Percentiles rank a stretch among this genome's conserved stretches.
Evolutionary conservation across 176 grass and related monocot species (phyloP).

Genomic region (Canna indica): DNA sequence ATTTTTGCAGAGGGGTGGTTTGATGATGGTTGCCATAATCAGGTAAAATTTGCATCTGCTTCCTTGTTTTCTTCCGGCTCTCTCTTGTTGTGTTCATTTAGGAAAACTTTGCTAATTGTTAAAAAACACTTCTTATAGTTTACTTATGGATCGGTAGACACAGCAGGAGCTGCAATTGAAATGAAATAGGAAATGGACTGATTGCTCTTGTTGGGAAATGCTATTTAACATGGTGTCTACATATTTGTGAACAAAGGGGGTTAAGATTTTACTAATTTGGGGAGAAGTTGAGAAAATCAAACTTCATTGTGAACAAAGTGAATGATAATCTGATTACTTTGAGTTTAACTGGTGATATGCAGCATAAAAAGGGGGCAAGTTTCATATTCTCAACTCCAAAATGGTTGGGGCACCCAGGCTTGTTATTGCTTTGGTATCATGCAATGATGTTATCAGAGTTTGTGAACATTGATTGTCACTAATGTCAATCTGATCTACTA

Average conservation of each 20-base stretch:
- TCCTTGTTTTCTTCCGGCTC: not conserved
- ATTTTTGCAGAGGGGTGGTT: slow-evolving; percentile 83
- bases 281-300: not conserved
- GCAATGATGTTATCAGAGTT: not conserved
- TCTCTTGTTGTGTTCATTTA: not conserved
- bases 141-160: too few species aligned
- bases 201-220: too few species aligned
- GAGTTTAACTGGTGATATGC: not conserved
- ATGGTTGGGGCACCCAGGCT: not conserved
- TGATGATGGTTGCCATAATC: slow-evolving; percentile 45
- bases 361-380: not conserved
- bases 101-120: not conserved
- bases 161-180: not conserved
- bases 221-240: too few species aligned
- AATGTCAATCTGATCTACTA: too few species aligned
- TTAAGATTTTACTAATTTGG: too few species aligned
- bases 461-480: not conserved
- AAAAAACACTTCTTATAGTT: too few species aligned
- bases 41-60: slow-evolving; percentile 31
- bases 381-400: not conserved
- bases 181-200: not conserved
- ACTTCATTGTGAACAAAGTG: too few species aligned
- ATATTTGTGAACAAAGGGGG: too few species aligned
- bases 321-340: not conserved
- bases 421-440: not conserved